Evolutionary conservation across 345 rosid genomes (phyloP).

Genomic region (Barbarea vulgaris): DNA sequence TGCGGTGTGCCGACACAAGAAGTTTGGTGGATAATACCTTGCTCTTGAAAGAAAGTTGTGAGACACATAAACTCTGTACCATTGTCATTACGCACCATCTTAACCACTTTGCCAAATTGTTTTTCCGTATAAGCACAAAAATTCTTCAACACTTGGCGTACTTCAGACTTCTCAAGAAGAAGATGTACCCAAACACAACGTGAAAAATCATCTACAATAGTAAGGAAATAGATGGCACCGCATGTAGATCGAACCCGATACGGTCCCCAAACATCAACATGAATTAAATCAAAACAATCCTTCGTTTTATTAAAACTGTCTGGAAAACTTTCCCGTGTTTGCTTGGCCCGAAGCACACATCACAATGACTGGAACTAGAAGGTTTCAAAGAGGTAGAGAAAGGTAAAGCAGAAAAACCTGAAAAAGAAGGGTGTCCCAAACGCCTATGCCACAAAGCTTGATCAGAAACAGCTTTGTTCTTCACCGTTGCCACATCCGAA

Average conservation of each 20-base stretch:
- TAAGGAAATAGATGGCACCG: neutral
- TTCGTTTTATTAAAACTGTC: neutral
- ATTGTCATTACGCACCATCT: too few species aligned
- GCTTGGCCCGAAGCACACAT: neutral
- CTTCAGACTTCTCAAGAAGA: too few species aligned
- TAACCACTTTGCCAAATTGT: neutral
- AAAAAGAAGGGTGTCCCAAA: neutral
- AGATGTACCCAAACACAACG: too few species aligned
- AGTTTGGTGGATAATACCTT: too few species aligned
- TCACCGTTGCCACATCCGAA: neutral
- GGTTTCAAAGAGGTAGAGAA: neutral
- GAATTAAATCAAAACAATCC: neutral
- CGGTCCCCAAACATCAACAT: neutral
- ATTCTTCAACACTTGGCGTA: too few species aligned
- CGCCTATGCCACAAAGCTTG: neutral
- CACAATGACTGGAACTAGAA: neutral
- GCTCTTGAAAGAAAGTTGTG: too few species aligned
- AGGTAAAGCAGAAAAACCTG: neutral
- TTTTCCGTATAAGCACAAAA: too few species aligned
- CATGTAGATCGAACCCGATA: neutral
- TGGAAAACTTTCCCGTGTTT: neutral
- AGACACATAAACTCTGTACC: too few species aligned
- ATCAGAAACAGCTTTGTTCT: neutral
- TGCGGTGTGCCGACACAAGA: too few species aligned
- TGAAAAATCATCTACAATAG: neutral